Evolutionary conservation across 2,329 filamentous ascomycete species (phyloP).

Genomic region (Fusarium sacchari): DNA sequence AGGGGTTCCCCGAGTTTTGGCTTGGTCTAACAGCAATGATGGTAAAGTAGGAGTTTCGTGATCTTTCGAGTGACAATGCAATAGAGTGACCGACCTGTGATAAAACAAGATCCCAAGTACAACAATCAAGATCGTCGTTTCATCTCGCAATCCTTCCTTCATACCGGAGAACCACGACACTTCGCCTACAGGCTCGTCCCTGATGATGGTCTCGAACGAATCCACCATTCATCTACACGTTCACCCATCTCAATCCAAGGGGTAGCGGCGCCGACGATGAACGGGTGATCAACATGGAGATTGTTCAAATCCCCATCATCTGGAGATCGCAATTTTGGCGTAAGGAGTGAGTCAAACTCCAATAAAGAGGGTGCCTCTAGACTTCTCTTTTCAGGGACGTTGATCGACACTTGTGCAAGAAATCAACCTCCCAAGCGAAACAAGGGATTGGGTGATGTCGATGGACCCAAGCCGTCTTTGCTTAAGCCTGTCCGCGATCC

Average conservation of each 20-base stretch:
- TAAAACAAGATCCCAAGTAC: constrained; percentile 1
- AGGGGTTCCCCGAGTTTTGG: no score
- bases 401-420: constrained; percentile 23
- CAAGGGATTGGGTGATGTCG: background rate
- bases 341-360: background rate
- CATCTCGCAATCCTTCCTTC: constrained; percentile 1
- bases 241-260: background rate
- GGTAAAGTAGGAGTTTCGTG: background rate
- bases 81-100: background rate
- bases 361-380: background rate
- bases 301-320: constrained; percentile 10
- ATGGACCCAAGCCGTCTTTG: constrained; percentile 15
- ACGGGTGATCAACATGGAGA: constrained; percentile 25
- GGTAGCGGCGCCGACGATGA: background rate
- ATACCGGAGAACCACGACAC: background rate
- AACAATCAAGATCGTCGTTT: constrained; percentile 2
- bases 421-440: background rate
- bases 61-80: background rate
- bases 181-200: background rate
- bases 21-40: no score
- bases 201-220: background rate
- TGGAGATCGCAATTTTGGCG: background rate
- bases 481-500: background rate
- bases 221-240: background rate
- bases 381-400: constrained; percentile 1